Evolutionary conservation across 495 filamentous ascomycete genomes (phyloP), one percentile per base, ranked within the genome.

Genomic region (Aspergillus steynii): DNA sequence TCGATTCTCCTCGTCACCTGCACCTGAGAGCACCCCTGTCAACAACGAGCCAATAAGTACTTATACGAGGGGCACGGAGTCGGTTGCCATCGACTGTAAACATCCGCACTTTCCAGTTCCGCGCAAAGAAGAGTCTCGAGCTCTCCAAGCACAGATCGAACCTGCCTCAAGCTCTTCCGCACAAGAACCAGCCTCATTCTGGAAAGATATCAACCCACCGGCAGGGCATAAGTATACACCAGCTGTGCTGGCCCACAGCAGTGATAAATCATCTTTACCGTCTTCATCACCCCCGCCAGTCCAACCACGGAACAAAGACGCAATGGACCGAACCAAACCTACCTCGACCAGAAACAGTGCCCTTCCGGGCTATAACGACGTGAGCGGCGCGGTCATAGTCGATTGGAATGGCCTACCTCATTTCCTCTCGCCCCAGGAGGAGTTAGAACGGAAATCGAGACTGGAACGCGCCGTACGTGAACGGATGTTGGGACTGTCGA

Each of bases 361-460:
- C 3, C 62, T 69, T 4, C 71, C 71, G 1, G 55, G 52, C 9
- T 74, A 74, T 54, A 72, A 70, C 63, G 67, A 71, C 34, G 66
- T 74, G 20, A 72, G 67, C 63, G 71, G 69, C 28, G 62, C 69
- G 7, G 71, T 74, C 32, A 32, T 74, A 25, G 68, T 74, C 42
- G 67, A 68, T 52, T 63, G 62, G 54, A 50, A 72, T 53, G 71
- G 71, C 0, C 46, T 59, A 6, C 69, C 69, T 26, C 67, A 61
- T 45, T 72, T 74, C 58, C 64, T 74, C 15, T 67, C 69, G 4
- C 69, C 66, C 5, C 64, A 72, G 49, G 69, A 72, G 56, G 71
- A 71, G 50, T 27, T 51, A 4, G 69, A 70, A 10, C 37, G 71
- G 12, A 60, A 65, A 29, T 49, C 31, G 4, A 49, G 56, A 12